Evolutionary conservation across 768 basidiomycete genomes (phyloP).

Genomic region (Postia placenta): DNA sequence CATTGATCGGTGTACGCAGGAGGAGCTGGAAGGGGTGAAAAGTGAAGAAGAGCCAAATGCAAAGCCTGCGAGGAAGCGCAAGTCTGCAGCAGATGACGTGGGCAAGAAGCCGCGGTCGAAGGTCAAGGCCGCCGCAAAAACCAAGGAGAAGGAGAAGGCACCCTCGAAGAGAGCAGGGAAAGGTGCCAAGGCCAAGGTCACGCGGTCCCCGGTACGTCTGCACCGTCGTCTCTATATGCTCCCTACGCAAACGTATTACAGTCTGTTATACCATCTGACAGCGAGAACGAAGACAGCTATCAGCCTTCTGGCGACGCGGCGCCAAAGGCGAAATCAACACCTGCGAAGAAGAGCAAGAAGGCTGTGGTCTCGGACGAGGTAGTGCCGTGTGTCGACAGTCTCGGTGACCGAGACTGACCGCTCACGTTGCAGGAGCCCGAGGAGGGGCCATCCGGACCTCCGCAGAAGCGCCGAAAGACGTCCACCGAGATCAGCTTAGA

Average conservation of each 20-base stretch:
- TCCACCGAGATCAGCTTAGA: background rate
- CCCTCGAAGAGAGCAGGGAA: background rate
- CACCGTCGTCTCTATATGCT: no score
- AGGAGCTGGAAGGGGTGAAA: background rate
- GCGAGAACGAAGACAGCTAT: no score
- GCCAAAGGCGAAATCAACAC: background rate
- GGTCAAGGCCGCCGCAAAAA: background rate
- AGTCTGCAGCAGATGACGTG: background rate
- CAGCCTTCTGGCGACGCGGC: no score
- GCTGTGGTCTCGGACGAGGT: constrained; percentile 1
- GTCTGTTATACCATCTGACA: no score
- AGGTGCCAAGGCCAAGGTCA: background rate
- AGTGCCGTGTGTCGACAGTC: background rate
- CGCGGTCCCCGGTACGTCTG: background rate
- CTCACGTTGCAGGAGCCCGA: background rate
- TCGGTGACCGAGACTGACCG: no score
- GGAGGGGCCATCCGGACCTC: background rate
- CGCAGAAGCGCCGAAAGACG: constrained; percentile 8
- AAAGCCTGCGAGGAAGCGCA: background rate
- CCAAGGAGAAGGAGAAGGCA: background rate
- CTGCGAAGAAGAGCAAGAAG: background rate
- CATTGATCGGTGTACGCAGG: background rate
- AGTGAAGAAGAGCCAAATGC: background rate
- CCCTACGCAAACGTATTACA: no score
- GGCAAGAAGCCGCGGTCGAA: background rate